Conservation (phyloP, 2,329 filamentous ascomycete genomes). For the Beauveria pseudobassiana region DNA sequence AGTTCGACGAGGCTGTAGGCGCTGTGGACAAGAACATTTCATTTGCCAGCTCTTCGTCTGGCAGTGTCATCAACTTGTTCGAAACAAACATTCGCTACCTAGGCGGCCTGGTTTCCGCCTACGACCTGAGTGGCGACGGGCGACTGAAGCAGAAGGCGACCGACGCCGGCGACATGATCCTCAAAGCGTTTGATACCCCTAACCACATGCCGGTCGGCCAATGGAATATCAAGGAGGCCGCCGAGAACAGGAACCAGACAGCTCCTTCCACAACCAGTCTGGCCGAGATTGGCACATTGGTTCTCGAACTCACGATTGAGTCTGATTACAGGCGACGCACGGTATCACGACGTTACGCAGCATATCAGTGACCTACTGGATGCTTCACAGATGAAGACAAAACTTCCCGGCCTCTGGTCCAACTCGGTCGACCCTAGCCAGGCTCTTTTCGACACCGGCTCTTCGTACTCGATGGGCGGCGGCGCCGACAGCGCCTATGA, state of each 20-base stretch:
- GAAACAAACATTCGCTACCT: conserved; percentile 50
- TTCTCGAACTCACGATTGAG: conserved; percentile 66
- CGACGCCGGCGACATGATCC: conserved; percentile 45
- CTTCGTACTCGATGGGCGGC: conserved; percentile 41
- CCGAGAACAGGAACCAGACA: conserved; percentile 17
- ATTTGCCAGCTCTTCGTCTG: conserved; percentile 36
- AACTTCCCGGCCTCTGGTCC: conserved; percentile 69
- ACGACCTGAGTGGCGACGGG: conserved; percentile 38
- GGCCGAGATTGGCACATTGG: conserved; percentile 58
- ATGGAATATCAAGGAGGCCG: conserved; percentile 21
- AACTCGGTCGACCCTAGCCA: conserved; percentile 48
- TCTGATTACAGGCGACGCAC: conserved; percentile 60
- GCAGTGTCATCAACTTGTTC: conserved; percentile 39
- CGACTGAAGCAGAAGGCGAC: conserved; percentile 39
- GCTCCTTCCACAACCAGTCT: conserved; percentile 32
- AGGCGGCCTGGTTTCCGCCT: conserved; percentile 43
- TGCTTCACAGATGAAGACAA: conserved; percentile 57
- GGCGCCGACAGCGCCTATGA: conserved; percentile 51
- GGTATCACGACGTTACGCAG: conserved; percentile 68
- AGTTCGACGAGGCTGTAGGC: conserved; percentile 46
- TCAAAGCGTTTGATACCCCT: conserved; percentile 44
- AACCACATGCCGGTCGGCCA: conserved; percentile 37
- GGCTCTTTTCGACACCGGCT: conserved; percentile 36
- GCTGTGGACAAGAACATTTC: conserved; percentile 40
- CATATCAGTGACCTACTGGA: conserved; percentile 62